Conservation (phyloP, 192 early-diverging fungal genomes). For the Entophlyctis luteolus region DNA sequence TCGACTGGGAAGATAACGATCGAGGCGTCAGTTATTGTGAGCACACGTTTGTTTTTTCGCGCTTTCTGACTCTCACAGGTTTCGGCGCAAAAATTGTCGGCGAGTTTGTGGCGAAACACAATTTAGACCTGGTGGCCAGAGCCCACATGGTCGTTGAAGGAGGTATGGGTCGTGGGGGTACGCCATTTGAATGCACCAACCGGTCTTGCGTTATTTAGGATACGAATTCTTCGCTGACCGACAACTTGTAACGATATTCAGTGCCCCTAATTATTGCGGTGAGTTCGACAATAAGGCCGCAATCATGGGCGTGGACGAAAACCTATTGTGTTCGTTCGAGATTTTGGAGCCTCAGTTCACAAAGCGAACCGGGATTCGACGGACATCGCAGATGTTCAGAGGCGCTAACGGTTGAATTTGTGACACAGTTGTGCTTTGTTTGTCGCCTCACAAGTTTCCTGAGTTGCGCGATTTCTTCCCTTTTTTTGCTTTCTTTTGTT, state of each 20-base stretch:
- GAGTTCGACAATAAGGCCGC: slow-evolving; percentile 81
- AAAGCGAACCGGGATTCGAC: not conserved
- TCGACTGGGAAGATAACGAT: slow-evolving; percentile 90
- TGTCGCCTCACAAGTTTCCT: too few species aligned
- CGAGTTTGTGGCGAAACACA: slow-evolving; percentile 77
- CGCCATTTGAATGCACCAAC: not conserved
- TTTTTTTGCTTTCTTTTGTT: too few species aligned
- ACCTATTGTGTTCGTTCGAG: slow-evolving; percentile 84
- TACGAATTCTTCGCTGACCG: slow-evolving; percentile 94
- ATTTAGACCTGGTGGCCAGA: slow-evolving; percentile 80
- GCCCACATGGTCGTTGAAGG: slow-evolving; percentile 95
- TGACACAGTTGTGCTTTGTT: too few species aligned
- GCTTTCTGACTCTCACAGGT: slow-evolving; percentile 10
- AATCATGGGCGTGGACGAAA: slow-evolving; percentile 85
- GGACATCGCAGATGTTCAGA: slow-evolving; percentile 10
- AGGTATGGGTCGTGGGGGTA: not conserved
- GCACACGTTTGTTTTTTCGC: not conserved
- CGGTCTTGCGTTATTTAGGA: slow-evolving; percentile 48
- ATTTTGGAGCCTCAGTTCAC: slow-evolving; percentile 22
- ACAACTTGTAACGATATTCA: slow-evolving; percentile 87
- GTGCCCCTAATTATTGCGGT: slow-evolving; percentile 95
- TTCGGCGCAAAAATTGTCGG: slow-evolving; percentile 82
- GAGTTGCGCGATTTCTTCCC: too few species aligned
- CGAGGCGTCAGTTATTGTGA: slow-evolving; percentile 88
- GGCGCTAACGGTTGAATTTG: not conserved